phyloP scores from a whole-genome alignment of 1,139 yeast genomes.

The Ogataea hybrid region DNA sequence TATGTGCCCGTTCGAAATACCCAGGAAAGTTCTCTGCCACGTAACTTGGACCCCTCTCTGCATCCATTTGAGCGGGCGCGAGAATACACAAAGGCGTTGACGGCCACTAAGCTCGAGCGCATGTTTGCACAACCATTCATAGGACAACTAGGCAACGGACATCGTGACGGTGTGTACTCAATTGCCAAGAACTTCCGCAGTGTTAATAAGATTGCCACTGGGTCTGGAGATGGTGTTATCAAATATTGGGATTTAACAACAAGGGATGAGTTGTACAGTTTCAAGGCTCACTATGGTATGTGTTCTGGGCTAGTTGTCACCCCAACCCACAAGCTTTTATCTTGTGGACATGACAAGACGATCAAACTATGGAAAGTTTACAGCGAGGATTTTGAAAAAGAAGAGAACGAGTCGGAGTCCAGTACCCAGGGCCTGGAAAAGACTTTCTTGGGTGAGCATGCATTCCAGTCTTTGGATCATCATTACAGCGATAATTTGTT shows the following conservation, averaged over 20 bases:
- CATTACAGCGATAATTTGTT: slow-evolving; percentile 72
- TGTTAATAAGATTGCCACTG: slow-evolving; percentile 79
- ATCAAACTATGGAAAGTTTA: slow-evolving; percentile 78
- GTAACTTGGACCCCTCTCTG: slow-evolving; percentile 89
- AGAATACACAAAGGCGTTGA: slow-evolving; percentile 91
- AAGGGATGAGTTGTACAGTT: slow-evolving; percentile 70
- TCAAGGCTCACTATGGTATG: slow-evolving; percentile 88
- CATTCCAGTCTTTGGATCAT: slow-evolving; percentile 84
- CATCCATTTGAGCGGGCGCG: slow-evolving; percentile 98
- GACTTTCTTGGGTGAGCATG: slow-evolving; percentile 80
- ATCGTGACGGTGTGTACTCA: slow-evolving; percentile 91
- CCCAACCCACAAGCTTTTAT: slow-evolving; percentile 61
- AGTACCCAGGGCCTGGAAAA: slow-evolving; percentile 52
- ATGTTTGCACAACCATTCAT: slow-evolving; percentile 98
- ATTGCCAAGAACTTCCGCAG: slow-evolving; percentile 76
- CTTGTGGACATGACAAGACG: slow-evolving; percentile 91
- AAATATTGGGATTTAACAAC: slow-evolving; percentile 89
- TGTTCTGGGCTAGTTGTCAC: slow-evolving; percentile 86
- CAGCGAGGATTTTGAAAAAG: slow-evolving; percentile 36
- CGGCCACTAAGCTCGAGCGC: slow-evolving; percentile 92
- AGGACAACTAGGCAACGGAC: slow-evolving; percentile 94
- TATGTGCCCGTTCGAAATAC: slow-evolving; percentile 91
- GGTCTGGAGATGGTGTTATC: slow-evolving; percentile 92
- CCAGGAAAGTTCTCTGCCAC: slow-evolving; percentile 81
- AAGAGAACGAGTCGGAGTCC: slow-evolving; percentile 31